Evolutionary conservation across 192 early-diverging fungal genomes (phyloP).

Genomic region (Podila horticola): DNA sequence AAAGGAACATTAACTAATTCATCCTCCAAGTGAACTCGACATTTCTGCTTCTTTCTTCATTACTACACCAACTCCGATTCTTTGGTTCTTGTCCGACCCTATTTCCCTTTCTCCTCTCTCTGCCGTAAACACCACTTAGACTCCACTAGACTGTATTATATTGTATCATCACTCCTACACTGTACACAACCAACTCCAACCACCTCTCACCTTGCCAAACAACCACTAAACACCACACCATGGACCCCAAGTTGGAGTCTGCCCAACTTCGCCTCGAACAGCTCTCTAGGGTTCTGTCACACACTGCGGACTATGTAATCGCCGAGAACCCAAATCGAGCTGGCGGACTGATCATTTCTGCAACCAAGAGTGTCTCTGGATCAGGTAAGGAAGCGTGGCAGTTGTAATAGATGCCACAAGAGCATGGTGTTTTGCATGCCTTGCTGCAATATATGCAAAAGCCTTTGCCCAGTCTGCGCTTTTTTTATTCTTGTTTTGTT

Average conservation of each 20-base stretch:
- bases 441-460: no score
- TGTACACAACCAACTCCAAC: no score
- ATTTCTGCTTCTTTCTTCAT: no score
- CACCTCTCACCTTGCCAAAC: no score
- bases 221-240: neutral
- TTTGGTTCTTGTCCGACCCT: no score
- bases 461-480: neutral
- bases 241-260: constrained; percentile 40
- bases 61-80: no score
- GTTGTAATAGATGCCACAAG: no score
- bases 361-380: constrained; percentile 19
- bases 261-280: constrained; percentile 47
- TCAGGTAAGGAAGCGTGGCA: constrained; percentile 12
- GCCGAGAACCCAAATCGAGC: constrained; percentile 38
- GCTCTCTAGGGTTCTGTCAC: constrained; percentile 41
- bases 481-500: neutral
- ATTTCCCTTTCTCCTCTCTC: no score
- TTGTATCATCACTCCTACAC: neutral
- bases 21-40: no score
- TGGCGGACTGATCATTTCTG: constrained; percentile 46
- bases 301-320: constrained; percentile 51
- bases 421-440: no score
- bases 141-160: neutral
- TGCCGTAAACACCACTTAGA: neutral
- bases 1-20: no score